Conservation (phyloP, 805 yeast genomes). For the Grigorovia transvaalensis region DNA sequence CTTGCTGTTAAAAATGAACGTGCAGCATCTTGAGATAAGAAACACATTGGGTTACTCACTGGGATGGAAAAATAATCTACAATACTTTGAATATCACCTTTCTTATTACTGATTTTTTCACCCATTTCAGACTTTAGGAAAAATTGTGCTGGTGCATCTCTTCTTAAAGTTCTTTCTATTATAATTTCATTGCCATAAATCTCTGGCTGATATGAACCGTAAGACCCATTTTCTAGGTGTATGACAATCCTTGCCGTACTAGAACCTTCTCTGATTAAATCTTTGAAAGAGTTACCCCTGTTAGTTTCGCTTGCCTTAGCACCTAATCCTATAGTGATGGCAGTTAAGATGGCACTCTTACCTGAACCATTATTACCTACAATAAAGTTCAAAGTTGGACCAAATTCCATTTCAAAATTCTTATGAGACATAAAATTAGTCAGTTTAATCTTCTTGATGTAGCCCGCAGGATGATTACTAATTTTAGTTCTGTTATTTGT, state of each 20-base stretch:
- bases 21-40: slow-evolving; percentile 89
- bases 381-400: slow-evolving; percentile 75
- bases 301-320: slow-evolving; percentile 81
- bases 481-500: background rate
- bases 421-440: slow-evolving; percentile 87
- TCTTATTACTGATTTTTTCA: slow-evolving; percentile 47
- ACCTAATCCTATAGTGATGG: slow-evolving; percentile 78
- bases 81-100: slow-evolving; percentile 55
- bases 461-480: slow-evolving; percentile 40
- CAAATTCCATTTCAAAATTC: slow-evolving; percentile 61
- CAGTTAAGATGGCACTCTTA: slow-evolving; percentile 79
- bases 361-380: slow-evolving; percentile 91
- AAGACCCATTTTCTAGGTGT: slow-evolving; percentile 52
- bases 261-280: slow-evolving; percentile 68
- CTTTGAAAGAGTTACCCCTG: slow-evolving; percentile 64
- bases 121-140: slow-evolving; percentile 43
- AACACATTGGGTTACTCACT: slow-evolving; percentile 84
- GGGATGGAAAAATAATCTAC: slow-evolving; percentile 63
- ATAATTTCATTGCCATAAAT: slow-evolving; percentile 59
- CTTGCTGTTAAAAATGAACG: slow-evolving; percentile 77
- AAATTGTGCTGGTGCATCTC: slow-evolving; percentile 45
- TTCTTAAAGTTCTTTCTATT: slow-evolving; percentile 55
- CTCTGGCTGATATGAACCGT: slow-evolving; percentile 53
- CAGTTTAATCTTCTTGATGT: slow-evolving; percentile 50
- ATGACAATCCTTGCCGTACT: slow-evolving; percentile 58